Evolutionary conservation across 371 early-diverging fungal genomes (phyloP).

Genomic region (Actinomucor elegans): DNA sequence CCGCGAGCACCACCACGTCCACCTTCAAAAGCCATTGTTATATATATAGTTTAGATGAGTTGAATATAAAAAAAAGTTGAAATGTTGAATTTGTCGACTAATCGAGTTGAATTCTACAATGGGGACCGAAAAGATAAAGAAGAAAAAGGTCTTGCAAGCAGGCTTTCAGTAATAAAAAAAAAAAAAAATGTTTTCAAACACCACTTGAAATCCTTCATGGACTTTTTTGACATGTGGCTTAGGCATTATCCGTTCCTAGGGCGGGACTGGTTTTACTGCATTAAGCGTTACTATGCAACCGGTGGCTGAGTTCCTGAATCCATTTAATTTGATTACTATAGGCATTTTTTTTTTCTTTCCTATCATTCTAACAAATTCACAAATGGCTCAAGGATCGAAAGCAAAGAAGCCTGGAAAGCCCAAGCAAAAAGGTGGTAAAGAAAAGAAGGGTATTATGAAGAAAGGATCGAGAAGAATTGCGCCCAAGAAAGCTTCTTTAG

Average conservation of each 20-base stretch:
- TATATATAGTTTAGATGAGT: no score
- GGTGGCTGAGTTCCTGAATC: constrained; percentile 13
- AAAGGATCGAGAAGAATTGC: constrained; percentile 61
- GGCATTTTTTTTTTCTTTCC: neutral
- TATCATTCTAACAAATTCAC: constrained; percentile 13
- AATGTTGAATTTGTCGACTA: no score
- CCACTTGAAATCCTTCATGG: neutral
- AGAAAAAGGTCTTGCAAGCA: neutral
- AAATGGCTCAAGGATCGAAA: constrained; percentile 58
- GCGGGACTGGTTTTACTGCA: neutral
- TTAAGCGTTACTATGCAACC: neutral
- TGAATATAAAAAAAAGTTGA: neutral
- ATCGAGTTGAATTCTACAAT: neutral
- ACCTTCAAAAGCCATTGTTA: constrained; percentile 40
- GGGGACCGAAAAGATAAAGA: neutral
- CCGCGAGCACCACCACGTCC: constrained; percentile 41
- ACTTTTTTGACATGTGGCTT: constrained; percentile 19
- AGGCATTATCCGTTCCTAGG: neutral
- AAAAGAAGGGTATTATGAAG: constrained; percentile 54
- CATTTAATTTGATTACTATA: no score
- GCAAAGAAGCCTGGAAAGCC: constrained; percentile 45
- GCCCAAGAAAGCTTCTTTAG: constrained; percentile 56
- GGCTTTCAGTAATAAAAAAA: neutral
- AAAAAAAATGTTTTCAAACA: constrained; percentile 14
- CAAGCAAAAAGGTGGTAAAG: constrained; percentile 45